Percentiles rank a stretch among this genome's conserved stretches.
These are phyloP conservation scores for Paecilomyces variotii DNA, from an alignment of 2,329 filamentous ascomycete species.

Conservation along the genomic window DNA sequence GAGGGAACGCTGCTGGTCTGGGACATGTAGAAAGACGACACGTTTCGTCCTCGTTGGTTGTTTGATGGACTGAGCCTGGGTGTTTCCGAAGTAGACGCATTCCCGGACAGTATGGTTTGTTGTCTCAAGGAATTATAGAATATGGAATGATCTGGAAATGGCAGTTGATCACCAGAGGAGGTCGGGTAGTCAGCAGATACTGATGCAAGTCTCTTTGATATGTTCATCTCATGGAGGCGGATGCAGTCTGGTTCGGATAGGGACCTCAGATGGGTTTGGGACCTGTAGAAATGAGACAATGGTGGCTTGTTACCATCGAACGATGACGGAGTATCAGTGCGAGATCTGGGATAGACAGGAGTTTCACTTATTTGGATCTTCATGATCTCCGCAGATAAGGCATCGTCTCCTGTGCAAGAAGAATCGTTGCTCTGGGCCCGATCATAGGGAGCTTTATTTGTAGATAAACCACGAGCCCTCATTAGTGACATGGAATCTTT, in stretches of 20 bases:
- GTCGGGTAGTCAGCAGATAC: conserved; percentile 13
- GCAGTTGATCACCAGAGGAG: conserved; percentile 12
- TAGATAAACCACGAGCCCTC: background rate
- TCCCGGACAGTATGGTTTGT: background rate
- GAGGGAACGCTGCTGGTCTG: background rate
- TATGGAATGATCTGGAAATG: background rate
- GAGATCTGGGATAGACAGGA: background rate
- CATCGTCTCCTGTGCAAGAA: background rate
- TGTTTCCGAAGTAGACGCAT: background rate
- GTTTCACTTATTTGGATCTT: background rate
- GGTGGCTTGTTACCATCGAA: background rate
- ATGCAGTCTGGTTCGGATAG: conserved; percentile 13
- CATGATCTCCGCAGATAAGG: background rate
- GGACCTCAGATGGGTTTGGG: conserved; percentile 1
- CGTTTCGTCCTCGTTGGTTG: background rate
- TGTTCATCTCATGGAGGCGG: conserved; percentile 21
- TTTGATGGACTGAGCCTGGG: background rate
- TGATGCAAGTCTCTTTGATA: conserved; percentile 19
- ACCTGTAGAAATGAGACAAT: background rate
- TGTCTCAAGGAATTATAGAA: background rate
- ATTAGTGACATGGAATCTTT: background rate
- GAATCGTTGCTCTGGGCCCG: background rate
- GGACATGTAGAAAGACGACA: conserved; percentile 3
- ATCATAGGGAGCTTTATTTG: background rate
- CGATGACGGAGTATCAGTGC: background rate